These are phyloP conservation scores for Candida vartiovaarae DNA, from an alignment of 805 yeast species.

Conservation along the genomic window DNA sequence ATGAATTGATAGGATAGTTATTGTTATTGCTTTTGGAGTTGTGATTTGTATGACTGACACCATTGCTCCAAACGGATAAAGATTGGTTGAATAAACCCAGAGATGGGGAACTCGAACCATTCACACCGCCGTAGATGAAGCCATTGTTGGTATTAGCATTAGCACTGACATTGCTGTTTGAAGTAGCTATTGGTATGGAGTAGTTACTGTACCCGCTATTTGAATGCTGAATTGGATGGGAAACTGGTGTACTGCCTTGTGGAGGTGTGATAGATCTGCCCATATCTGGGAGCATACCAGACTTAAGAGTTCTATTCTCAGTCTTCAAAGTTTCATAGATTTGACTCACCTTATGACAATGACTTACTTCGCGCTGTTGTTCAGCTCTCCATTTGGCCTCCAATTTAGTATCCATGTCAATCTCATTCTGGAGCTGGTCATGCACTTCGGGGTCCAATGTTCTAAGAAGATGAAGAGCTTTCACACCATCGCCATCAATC, in stretches of 20 bases:
- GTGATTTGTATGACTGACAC: background rate
- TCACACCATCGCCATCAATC: slow-evolving; percentile 18
- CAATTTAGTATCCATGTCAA: slow-evolving; percentile 26
- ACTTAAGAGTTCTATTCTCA: slow-evolving; percentile 13
- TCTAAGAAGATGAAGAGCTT: slow-evolving; percentile 13
- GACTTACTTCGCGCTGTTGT: slow-evolving; percentile 30
- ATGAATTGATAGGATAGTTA: slow-evolving; percentile 3
- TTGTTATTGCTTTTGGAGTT: too few species aligned
- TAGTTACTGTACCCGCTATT: background rate
- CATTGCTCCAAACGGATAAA: slow-evolving; percentile 8
- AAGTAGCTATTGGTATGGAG: background rate
- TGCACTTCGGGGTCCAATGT: slow-evolving; percentile 11
- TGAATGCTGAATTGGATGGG: background rate
- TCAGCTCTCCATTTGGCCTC: slow-evolving; percentile 35
- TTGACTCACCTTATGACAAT: slow-evolving; percentile 22
- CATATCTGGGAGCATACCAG: background rate
- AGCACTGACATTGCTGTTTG: background rate
- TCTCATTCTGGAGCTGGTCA: slow-evolving; percentile 20
- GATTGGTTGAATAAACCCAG: background rate
- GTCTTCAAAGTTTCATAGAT: slow-evolving; percentile 10
- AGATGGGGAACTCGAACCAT: background rate
- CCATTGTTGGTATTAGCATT: slow-evolving; percentile 1
- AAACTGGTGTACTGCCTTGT: background rate
- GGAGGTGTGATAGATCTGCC: slow-evolving; percentile 3
- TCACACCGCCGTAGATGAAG: slow-evolving; percentile 1